phyloP scores from a whole-genome alignment of 805 yeast genomes.

The Metschnikowia cubensis region DNA sequence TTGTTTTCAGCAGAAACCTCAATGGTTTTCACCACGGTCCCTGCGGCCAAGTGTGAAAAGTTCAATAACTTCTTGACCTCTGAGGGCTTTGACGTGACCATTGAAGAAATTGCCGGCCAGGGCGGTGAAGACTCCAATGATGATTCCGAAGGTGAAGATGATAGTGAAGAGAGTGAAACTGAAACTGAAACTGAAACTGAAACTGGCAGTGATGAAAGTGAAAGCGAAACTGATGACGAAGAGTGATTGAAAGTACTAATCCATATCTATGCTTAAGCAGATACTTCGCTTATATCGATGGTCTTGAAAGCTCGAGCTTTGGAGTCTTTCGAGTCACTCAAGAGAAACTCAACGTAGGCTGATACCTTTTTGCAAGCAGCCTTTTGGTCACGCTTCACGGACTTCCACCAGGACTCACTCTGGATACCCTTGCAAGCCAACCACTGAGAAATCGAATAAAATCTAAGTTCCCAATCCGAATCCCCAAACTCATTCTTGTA shows the following conservation, averaged over 20 bases:
- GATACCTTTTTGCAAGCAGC: conserved; percentile 21
- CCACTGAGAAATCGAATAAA: conserved; percentile 23
- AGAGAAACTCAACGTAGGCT: conserved; percentile 23
- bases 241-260: neutral
- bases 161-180: conserved; percentile 9
- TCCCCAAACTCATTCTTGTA: conserved; percentile 16
- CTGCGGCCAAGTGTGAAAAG: conserved; percentile 55
- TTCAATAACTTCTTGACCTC: conserved; percentile 44
- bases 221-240: conserved; percentile 2
- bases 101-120: conserved; percentile 46
- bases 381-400: conserved; percentile 13
- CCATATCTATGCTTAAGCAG: neutral
- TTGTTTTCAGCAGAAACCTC: conserved; percentile 58
- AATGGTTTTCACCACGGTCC: conserved; percentile 65
- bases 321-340: conserved; percentile 14
- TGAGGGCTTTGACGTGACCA: conserved; percentile 57
- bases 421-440: conserved; percentile 23
- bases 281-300: conserved; percentile 3
- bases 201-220: neutral
- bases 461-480: conserved; percentile 24
- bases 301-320: conserved; percentile 5
- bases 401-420: conserved; percentile 20
- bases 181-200: neutral
- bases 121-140: conserved; percentile 12
- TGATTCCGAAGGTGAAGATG: conserved; percentile 1